A percentile compares a stretch with the other conserved stretches of the same genome.
phyloP scores from a whole-genome alignment of 2,329 filamentous ascomycete species.

The Herpotrichia juniperi region DNA sequence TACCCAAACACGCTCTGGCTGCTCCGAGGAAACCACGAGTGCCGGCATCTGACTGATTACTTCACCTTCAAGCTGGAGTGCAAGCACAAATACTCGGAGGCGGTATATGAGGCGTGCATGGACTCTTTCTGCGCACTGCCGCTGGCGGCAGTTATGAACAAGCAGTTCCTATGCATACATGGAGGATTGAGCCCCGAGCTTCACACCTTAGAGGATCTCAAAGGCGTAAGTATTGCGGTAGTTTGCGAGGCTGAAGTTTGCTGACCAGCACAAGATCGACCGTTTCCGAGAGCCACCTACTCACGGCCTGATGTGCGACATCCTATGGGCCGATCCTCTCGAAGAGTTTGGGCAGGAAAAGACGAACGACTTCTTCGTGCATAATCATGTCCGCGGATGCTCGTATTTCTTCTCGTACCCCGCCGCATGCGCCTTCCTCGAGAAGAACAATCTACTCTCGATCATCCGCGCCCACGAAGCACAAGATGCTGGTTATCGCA shows the following conservation, averaged over 20 bases:
- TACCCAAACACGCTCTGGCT: conserved; percentile 98
- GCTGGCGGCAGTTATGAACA: conserved; percentile 98
- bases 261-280: conserved; percentile 71
- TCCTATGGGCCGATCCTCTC: conserved; percentile 96
- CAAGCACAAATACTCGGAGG: conserved; percentile 99
- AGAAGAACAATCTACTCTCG: conserved; percentile 98
- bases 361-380: conserved; percentile 94
- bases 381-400: conserved; percentile 97
- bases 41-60: conserved; percentile 97
- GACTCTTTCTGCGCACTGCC: conserved; percentile 96
- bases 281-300: conserved; percentile 97
- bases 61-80: conserved; percentile 99
- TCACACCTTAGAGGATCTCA: conserved; percentile 92
- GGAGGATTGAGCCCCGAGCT: conserved; percentile 94
- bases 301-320: conserved; percentile 98
- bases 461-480: conserved; percentile 98
- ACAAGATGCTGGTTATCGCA: conserved; percentile 96
- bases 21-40: conserved; percentile 97
- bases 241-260: conserved; percentile 2
- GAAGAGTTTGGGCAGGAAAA: conserved; percentile 99
- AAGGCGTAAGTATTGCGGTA: conserved; percentile 67
- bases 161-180: conserved; percentile 98
- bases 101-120: conserved; percentile 96
- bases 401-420: conserved; percentile 99
- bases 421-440: conserved; percentile 93